Percentiles rank a stretch among this genome's conserved stretches.
Evolutionary conservation across 306 rosid genomes (phyloP).

Genomic region (Pterocarpus macrocarpus): DNA sequence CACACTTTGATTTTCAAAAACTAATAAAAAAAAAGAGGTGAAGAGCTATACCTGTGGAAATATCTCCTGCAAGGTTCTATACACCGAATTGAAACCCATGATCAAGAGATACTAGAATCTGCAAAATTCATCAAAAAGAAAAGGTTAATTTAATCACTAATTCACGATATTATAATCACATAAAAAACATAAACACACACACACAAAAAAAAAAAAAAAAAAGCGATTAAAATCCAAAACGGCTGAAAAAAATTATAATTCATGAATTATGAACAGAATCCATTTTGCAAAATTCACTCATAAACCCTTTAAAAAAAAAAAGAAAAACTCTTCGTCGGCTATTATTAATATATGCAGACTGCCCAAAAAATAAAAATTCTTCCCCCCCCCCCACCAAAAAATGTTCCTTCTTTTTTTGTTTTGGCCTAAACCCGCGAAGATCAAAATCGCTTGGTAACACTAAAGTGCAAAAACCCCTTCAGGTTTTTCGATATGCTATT

Average conservation of each 20-base stretch:
- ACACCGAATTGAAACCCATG: conserved; percentile 80
- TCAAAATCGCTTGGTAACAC: not conserved
- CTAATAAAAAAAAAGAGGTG: not conserved
- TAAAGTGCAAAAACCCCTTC: conserved; percentile 1
- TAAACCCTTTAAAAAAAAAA: conserved; percentile 38
- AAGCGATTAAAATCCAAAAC: conserved; percentile 13
- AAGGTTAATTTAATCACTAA: not conserved
- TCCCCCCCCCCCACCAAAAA: too few species aligned
- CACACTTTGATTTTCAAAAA: not conserved
- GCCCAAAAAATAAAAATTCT: too few species aligned
- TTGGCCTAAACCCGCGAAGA: not conserved
- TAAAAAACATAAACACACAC: not conserved
- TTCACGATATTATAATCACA: not conserved
- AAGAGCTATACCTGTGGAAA: conserved; percentile 71
- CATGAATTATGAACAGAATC: not conserved
- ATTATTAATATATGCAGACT: conserved; percentile 2
- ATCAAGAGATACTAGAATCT: conserved; percentile 42
- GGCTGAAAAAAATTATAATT: not conserved
- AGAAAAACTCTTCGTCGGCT: not conserved
- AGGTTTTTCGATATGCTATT: not conserved
- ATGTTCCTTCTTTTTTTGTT: not conserved
- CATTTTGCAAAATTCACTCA: not conserved
- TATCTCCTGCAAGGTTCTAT: conserved; percentile 64
- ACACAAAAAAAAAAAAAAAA: too few species aligned
- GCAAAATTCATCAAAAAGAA: conserved; percentile 34